Evolutionary conservation across 768 basidiomycete species (phyloP), one percentile per base, ranked within the genome.

Genomic region (Pholiota microspora): DNA sequence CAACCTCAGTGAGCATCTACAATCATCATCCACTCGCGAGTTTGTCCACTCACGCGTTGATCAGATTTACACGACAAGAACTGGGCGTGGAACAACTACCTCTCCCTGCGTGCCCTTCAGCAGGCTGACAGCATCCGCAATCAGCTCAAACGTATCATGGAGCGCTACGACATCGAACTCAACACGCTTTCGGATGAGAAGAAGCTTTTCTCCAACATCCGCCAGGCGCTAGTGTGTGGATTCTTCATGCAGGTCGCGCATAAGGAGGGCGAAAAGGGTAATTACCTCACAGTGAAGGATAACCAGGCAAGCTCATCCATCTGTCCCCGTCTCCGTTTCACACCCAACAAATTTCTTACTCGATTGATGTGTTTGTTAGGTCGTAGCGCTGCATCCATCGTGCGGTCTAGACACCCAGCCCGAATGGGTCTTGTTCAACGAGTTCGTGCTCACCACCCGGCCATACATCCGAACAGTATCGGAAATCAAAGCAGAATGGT

Each of bases 181-280:
- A 69, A 94, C 24, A 85, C 86, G 6, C 77, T 83, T 2, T 69
- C 67, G 24, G 88, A 94, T 60, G 82, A 89, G 62, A 78, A 77
- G 64, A 89, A 86, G 65, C 81, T 88, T 59, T 88, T 83, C 68
- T 58, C 73, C 50, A 87, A 86, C 60, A 86, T 98, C 53, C 83
- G 93, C 24, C 86, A 86, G 70, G 88, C 89, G 0, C 77, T 98
- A 18, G 88, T 91, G 4, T 89, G 88, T 61, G 97, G 95, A 1
- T 99, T 92, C 79, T 99, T 98, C 74, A 98, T 97, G 96, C 96
- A 98, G 67, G 84, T 93, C 10, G 97, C 95, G 6, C 94, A 97
- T 70, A 91, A 92, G 68, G 94, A 95, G 66, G 92, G 92, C 2
- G 92, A 93, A 67, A 94, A 92, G 70, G 83, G 86, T 2, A 81